Base-by-base conservation (phyloP, 2,329 filamentous ascomycete genomes). In the Dactylellina haptotyla region DNA sequence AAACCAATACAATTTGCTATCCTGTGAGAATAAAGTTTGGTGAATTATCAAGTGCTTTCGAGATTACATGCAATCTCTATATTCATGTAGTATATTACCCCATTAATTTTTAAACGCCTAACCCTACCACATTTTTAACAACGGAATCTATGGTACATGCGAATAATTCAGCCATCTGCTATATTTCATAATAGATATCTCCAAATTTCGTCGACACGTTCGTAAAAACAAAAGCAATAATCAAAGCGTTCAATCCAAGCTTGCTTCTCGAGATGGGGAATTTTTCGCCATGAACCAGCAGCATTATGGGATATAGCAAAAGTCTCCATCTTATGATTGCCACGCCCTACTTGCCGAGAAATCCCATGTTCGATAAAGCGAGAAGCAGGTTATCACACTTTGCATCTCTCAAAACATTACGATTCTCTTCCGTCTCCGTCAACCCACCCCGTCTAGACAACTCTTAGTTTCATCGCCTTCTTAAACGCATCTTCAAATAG, bases 401-500 rank as follows among this genome's bases (percentile, higher is more conserved):
- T 5, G 26, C 45, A 45, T 46, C 5, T 6, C 26, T n/a, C n/a
- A 41, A 2, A 4, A 48, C 16, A 4, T 20, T 4, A 20, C n/a
- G 6, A 53, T 53, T 34, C 48, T 9, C 4, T 25, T 26, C 25
- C 4, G n/a, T 9, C 3, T 53, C 4, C 10, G 30, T 32, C 30
- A n/a, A 6, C 30, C n/a, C 32, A 39, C 18, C 26, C 37, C 37
- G 34, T 26, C 16, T 50, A 54, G 5, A 18, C 58, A 37, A 51
- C 46, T 46, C 67, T 58, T 18, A 72, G 32, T 39, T 34, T 64
- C 53, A 63, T 56, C 54, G 59, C 67, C 59, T 20, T 58, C 39
- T 45, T 72, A 26, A 54, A 72, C 4, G 53, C 53, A 14, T 91
- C 88, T 81, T 95, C 91, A 79, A 95, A 95, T 14, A 86, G 78